These are phyloP conservation scores for Melaleuca alternifolia DNA, from an alignment of 345 rosid species.

Conservation along the genomic window DNA sequence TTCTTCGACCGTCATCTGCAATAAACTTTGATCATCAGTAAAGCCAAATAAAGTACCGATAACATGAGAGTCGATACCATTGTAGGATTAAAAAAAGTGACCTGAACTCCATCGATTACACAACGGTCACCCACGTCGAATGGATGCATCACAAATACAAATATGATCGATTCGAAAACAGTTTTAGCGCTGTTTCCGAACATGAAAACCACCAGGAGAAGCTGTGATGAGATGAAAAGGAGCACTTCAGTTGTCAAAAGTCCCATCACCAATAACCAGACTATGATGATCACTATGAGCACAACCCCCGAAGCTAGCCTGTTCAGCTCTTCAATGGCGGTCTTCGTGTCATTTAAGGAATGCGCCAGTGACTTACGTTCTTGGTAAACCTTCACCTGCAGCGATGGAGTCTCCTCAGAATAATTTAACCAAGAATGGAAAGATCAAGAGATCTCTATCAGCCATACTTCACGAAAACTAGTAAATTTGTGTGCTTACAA, in stretches of 20 bases:
- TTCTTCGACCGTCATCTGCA: slow-evolving; percentile 65
- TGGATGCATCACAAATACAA: slow-evolving; percentile 70
- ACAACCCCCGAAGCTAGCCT: slow-evolving; percentile 26
- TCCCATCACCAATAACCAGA: slow-evolving; percentile 39
- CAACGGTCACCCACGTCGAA: slow-evolving; percentile 64
- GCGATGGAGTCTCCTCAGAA: neutral
- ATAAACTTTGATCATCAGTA: neutral
- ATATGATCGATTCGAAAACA: slow-evolving; percentile 50
- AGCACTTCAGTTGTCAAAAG: slow-evolving; percentile 35
- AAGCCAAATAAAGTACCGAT: neutral
- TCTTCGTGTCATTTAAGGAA: slow-evolving; percentile 47
- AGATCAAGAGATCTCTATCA: neutral
- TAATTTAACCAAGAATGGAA: neutral
- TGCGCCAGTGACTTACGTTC: slow-evolving; percentile 46
- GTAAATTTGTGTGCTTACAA: neutral
- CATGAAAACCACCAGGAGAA: slow-evolving; percentile 29
- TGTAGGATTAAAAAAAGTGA: neutral
- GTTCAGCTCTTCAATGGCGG: slow-evolving; percentile 57
- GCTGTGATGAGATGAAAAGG: slow-evolving; percentile 41
- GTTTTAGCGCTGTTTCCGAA: slow-evolving; percentile 46
- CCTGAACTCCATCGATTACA: slow-evolving; percentile 66
- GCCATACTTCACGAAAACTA: neutral
- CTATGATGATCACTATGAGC: slow-evolving; percentile 16
- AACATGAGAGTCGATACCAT: neutral
- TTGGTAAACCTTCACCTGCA: slow-evolving; percentile 39